Percentiles rank a stretch among this genome's conserved stretches.
These are phyloP conservation scores for Scutellaria barbata DNA, from an alignment of 257 asterid genomes.

Conservation along the genomic window DNA sequence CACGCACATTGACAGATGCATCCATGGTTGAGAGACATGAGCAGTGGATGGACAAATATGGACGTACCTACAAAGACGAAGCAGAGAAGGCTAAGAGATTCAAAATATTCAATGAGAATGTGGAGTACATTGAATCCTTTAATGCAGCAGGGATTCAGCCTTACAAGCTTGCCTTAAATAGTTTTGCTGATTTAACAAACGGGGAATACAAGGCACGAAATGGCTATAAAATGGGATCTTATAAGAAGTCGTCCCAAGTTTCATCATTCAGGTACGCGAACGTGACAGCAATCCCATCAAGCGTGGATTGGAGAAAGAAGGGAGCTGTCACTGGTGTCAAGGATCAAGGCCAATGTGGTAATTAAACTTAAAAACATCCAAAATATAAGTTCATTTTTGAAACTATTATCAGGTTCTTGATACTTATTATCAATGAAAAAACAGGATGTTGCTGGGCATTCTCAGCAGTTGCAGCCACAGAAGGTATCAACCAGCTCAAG, in stretches of 20 bases:
- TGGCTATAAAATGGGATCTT: constrained; percentile 32
- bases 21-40: constrained; percentile 38
- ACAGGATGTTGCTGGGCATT: constrained; percentile 55
- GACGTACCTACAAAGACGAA: constrained; percentile 38
- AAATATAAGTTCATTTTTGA: no score
- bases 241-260: constrained; percentile 18
- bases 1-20: constrained; percentile 28
- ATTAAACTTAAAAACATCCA: neutral
- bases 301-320: constrained; percentile 41
- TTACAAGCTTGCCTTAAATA: constrained; percentile 41
- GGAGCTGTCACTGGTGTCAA: constrained; percentile 47
- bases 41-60: constrained; percentile 43
- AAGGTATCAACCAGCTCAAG: constrained; percentile 47
- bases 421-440: neutral
- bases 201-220: constrained; percentile 40
- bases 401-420: no score
- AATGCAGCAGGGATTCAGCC: constrained; percentile 27
- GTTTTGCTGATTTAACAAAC: constrained; percentile 41
- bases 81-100: constrained; percentile 41
- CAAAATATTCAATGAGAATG: constrained; percentile 42
- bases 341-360: constrained; percentile 46
- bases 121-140: constrained; percentile 36
- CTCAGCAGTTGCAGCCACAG: constrained; percentile 49
- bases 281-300: constrained; percentile 38
- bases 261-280: constrained; percentile 37